Evolutionary conservation across 441 rosid species (phyloP).

Genomic region (Syzygium malaccense): DNA sequence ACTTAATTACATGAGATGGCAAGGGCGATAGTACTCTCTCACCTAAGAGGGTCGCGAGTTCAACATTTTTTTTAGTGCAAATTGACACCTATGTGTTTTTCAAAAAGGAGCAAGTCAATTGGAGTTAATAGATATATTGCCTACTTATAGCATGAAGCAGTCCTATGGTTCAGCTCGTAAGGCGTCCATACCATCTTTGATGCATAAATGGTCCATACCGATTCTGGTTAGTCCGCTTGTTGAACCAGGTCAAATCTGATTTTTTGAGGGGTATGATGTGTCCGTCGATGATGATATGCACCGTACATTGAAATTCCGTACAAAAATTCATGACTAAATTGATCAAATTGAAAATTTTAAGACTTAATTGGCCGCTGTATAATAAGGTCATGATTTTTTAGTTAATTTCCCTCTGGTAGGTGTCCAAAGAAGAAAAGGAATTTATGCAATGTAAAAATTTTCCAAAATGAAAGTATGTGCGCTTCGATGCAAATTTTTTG

Average conservation of each 20-base stretch:
- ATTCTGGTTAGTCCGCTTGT: neutral
- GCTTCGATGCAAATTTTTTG: neutral
- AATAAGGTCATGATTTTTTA: neutral
- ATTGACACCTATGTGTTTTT: neutral
- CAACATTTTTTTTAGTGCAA: neutral
- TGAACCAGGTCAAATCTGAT: neutral
- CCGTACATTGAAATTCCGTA: fast-evolving
- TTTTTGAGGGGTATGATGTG: neutral
- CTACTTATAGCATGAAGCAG: neutral
- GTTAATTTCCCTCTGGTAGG: neutral
- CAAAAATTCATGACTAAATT: neutral
- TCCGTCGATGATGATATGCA: neutral
- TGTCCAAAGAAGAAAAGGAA: neutral
- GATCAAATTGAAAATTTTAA: fast-evolving
- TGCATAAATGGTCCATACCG: neutral
- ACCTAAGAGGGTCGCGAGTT: neutral
- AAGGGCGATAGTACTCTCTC: neutral
- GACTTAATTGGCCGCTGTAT: fast-evolving
- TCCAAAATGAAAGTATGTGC: neutral
- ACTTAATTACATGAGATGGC: neutral
- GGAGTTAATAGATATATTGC: neutral
- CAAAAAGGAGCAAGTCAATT: neutral
- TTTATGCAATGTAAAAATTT: neutral
- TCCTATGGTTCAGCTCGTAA: neutral
- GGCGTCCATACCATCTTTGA: neutral